Base-by-base conservation (phyloP, 805 yeast genomes). In the Barnettozyma salicaria region DNA sequence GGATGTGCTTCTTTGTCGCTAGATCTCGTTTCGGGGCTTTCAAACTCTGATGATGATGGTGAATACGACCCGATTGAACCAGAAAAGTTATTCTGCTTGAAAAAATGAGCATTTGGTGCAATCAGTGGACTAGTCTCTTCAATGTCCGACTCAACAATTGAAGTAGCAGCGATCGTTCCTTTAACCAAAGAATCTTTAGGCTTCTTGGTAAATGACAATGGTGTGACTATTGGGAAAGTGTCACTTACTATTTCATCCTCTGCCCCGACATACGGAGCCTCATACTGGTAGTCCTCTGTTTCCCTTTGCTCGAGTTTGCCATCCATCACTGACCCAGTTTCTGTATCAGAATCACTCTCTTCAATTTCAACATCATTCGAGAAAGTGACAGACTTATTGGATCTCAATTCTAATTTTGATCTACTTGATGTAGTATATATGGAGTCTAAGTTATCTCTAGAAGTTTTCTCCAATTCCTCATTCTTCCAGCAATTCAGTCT, bases 401-500 rank as follows among this genome's bases (percentile, higher is more conserved):
- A 22, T 37, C 28, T 39, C 20, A 29, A 32, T 24, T 27, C 35
- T 22, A 18, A 19, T 17, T 10, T 32, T 23, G 36, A 33, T 33
- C 20, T 23, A 9, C 18, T 22, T 14, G 34, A 19, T 5, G 34
- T 35, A 21, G 27, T 13, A 7, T 30, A 32, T 23, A 33, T n/a
- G 20, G 19, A 19, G 22, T 46, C 44, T 2, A 37, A 19, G 4
- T 32, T 36, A 11, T 41, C 47, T 30, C 45, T 47, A 2, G 49
- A 43, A 5, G 24, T 42, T 29, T 41, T 50, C 24, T 54, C 59
- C 11, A 49, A 36, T 27, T 81, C 86, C 58, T 86, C 96, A 60
- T 90, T 90, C 48, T 86, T 80, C 76, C 90, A 86, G 60, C 96
- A 85, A 57, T 92, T 92, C 27, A 89, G 66, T 39, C 97, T 69